These are phyloP conservation scores for Pleurozium schreberi DNA, from an alignment of 225 moss, liverwort and hornwort genomes.

Conservation along the genomic window DNA sequence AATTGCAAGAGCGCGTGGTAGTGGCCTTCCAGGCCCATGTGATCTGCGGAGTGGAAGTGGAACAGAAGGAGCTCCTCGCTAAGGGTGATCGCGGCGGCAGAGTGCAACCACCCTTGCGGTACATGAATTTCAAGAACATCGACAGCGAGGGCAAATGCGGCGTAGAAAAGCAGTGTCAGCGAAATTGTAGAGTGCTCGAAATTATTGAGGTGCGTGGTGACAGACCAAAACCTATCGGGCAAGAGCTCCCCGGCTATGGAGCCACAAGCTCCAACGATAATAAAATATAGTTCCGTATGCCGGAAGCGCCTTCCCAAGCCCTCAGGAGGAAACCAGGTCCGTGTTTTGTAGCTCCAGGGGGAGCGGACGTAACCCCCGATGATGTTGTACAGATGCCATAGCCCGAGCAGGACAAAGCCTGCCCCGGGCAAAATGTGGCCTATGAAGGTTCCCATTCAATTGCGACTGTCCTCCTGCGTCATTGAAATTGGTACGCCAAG, in stretches of 20 bases:
- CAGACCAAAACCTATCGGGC: constrained; percentile 24
- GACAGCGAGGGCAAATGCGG: constrained; percentile 29
- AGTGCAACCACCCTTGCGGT: constrained; percentile 52
- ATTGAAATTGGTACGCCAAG: background rate
- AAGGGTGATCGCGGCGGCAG: constrained; percentile 49
- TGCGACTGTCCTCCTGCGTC: background rate
- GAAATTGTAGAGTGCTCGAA: constrained; percentile 89
- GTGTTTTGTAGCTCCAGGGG: constrained; percentile 49
- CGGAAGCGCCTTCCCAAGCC: constrained; percentile 17
- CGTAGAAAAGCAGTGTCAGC: constrained; percentile 56
- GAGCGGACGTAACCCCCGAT: constrained; percentile 32
- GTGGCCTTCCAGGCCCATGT: constrained; percentile 87
- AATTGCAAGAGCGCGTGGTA: constrained; percentile 74
- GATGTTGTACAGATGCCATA: constrained; percentile 73
- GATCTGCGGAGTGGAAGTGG: constrained; percentile 88
- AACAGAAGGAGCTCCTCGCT: constrained; percentile 78
- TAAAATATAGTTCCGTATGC: constrained; percentile 44
- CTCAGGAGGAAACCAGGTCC: constrained; percentile 37
- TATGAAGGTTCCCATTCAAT: constrained; percentile 67
- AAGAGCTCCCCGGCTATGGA: constrained; percentile 80
- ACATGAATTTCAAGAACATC: constrained; percentile 34
- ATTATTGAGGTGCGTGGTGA: constrained; percentile 62
- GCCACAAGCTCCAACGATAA: constrained; percentile 36
- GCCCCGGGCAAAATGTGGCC: constrained; percentile 78
- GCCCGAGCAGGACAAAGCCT: constrained; percentile 30